Evolutionary conservation across 352 stramenopile genomes (phyloP).

Genomic region (Hyaloperonospora arabidopsidis): DNA sequence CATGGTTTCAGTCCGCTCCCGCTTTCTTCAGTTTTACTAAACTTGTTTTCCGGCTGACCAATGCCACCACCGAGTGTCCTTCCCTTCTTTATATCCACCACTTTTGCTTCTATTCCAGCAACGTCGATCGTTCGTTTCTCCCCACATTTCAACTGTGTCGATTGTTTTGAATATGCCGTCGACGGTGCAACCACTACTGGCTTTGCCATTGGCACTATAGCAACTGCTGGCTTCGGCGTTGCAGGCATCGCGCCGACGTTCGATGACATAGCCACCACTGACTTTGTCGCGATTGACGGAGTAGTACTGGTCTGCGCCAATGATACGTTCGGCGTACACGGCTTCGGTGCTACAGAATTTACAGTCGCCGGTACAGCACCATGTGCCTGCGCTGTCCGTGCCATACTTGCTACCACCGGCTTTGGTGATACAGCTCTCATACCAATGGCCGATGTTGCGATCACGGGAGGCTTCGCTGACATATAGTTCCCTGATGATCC

Average conservation of each 20-base stretch:
- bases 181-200: not conserved
- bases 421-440: slow-evolving; percentile 2
- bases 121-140: slow-evolving; percentile 17
- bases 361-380: not conserved
- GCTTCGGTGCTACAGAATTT: not conserved
- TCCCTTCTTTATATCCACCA: not conserved
- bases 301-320: not conserved
- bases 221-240: not conserved
- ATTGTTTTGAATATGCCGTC: slow-evolving; percentile 1
- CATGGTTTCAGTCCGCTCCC: slow-evolving; percentile 4
- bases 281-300: not conserved
- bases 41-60: slow-evolving; percentile 6
- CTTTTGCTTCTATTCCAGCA: slow-evolving; percentile 6
- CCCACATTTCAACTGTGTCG: slow-evolving; percentile 2
- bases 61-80: not conserved
- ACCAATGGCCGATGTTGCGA: not conserved
- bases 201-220: no score
- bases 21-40: slow-evolving; percentile 6
- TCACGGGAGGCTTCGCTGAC: slow-evolving; percentile 1
- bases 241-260: not conserved
- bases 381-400: not conserved
- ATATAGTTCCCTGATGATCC: not conserved
- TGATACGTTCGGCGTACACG: not conserved
- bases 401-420: not conserved
- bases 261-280: not conserved